Evolutionary conservation across 306 rosid species (phyloP), one percentile per base, ranked within the genome.

Genomic region (Rubus idaeus): DNA sequence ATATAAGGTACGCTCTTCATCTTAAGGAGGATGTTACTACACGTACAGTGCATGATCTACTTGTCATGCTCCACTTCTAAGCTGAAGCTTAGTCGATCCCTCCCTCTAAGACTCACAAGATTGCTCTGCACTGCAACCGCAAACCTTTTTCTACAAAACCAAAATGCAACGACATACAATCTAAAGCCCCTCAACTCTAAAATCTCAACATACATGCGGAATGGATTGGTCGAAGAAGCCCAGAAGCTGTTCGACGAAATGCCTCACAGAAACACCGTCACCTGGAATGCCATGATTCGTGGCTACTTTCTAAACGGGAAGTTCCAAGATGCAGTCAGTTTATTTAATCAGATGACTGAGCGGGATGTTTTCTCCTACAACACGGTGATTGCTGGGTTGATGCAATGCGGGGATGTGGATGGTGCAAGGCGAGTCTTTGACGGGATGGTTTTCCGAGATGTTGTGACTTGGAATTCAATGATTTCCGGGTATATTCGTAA

Each of bases 401-500:
- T 88, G 91, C 88, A 75, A 55, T 75, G 79, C 62, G 85, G 86
- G 77, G 74, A 88, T 44, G 83, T 88, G 41, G 80, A 78, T 45
- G 85, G 82, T 45, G 91, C 89, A 1, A 77, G 52, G 77, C 58
- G 66, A 4, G 58, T 85, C 5, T 85, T 85, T 46, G 44, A 66
- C 20, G 83, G 56, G 82, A 85, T 86, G 91, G 80, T 47, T 18
- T 77, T 6, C 21, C 68, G 78, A 72, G 89, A 85, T 73, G 76
- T 85, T 67, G 84, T 83, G 60, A 71, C 80, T 66, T 83, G 91
- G 89, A 88, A 88, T 68, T 85, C 91, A 4, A 83, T 88, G 89
- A 81, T 85, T 75, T 70, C 87, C 0, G 91, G 91, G 47, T 83
- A 65, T 77, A 57, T 85, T 68, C 84, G 81, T 37, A 88, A 88